Evolutionary conservation across 2,329 filamentous ascomycete genomes (phyloP).

Genomic region (Diplodia corticola): DNA sequence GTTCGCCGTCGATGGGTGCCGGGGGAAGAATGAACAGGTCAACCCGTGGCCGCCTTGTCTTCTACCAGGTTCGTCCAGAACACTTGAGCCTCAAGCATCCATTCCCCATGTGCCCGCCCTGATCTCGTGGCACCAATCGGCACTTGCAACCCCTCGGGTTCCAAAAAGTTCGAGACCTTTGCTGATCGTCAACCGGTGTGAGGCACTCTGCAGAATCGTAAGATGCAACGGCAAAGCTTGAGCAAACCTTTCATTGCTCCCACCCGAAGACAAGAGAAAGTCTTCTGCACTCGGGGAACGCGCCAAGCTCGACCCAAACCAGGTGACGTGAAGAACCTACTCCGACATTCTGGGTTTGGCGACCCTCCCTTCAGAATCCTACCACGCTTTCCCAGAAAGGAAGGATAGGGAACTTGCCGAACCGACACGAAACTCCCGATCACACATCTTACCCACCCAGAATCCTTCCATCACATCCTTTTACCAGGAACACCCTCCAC

Average conservation of each 20-base stretch:
- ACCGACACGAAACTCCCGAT: not conserved
- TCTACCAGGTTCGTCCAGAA: not conserved
- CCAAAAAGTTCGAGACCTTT: not conserved
- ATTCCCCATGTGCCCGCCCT: not conserved
- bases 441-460: not conserved
- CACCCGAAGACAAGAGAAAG: not conserved
- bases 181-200: not conserved
- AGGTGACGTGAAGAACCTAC: not conserved
- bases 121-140: conserved; percentile 11
- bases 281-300: not conserved
- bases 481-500: not conserved
- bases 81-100: conserved; percentile 6
- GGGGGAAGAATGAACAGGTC: not conserved
- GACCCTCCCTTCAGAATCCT: not conserved
- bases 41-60: not conserved
- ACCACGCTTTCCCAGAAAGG: not conserved
- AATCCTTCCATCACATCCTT: not conserved
- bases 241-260: not conserved
- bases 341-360: not conserved
- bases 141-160: not conserved
- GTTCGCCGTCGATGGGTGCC: not conserved
- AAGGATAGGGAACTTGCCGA: not conserved
- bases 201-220: not conserved
- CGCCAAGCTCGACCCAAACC: not conserved
- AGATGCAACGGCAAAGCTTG: not conserved